phyloP scores from a whole-genome alignment of 176 grass and related monocot species.

The Zea luxurians region DNA sequence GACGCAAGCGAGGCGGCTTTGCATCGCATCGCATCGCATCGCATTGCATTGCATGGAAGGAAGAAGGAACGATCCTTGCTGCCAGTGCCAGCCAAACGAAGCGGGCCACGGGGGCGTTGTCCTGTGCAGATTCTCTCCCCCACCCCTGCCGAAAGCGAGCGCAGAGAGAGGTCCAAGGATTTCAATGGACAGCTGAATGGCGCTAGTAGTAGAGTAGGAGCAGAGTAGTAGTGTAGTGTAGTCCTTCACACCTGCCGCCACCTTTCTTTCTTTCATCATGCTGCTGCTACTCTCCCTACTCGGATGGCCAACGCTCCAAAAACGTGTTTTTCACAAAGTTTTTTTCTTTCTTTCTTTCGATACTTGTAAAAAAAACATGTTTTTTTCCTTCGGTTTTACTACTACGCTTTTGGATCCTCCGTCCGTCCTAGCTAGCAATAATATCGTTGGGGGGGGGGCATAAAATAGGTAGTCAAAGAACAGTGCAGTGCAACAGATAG shows the following conservation, averaged over 20 bases:
- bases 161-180: conserved; percentile 8
- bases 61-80: not conserved
- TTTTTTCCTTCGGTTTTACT: not conserved
- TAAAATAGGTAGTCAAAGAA: conserved; percentile 19
- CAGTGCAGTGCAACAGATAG: not conserved
- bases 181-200: conserved; percentile 19
- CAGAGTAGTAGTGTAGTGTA: not conserved
- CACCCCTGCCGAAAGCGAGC: conserved; percentile 16
- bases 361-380: too few species aligned
- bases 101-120: not conserved
- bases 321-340: not conserved
- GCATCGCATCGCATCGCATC: not conserved
- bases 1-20: conserved; percentile 1
- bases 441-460: not conserved
- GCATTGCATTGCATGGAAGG: too few species aligned
- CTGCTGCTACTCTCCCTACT: too few species aligned
- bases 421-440: not conserved
- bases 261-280: too few species aligned
- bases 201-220: not conserved
- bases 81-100: conserved; percentile 9
- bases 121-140: conserved; percentile 30
- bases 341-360: not conserved
- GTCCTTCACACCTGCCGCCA: not conserved
- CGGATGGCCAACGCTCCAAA: too few species aligned
- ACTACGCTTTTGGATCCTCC: not conserved